These are phyloP conservation scores for Meripilus lineatus DNA, from an alignment of 1,284 basidiomycete species.

Conservation along the genomic window DNA sequence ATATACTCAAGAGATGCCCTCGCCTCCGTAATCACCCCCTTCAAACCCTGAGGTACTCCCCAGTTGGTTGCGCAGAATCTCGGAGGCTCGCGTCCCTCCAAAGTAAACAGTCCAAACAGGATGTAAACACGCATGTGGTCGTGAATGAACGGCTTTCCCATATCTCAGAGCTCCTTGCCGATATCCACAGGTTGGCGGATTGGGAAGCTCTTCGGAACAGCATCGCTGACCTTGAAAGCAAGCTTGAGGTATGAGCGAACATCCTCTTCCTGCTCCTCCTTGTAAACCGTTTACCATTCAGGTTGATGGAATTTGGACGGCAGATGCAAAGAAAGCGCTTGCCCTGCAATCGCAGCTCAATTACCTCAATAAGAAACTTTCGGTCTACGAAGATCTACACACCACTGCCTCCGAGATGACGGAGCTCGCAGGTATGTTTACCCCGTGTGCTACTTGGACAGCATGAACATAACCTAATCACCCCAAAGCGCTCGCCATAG, in stretches of 20 bases:
- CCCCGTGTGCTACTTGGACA: no score
- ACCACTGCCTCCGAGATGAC: slow-evolving; percentile 6
- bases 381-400: slow-evolving; percentile 8
- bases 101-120: no score
- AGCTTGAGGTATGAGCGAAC: slow-evolving; percentile 11
- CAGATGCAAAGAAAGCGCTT: slow-evolving; percentile 10
- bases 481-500: slow-evolving; percentile 9
- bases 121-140: no score
- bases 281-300: neutral
- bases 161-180: slow-evolving; percentile 1
- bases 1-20: no score
- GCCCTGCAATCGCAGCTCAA: slow-evolving; percentile 10
- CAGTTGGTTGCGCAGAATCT: no score
- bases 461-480: neutral
- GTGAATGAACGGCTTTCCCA: slow-evolving; percentile 2
- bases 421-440: slow-evolving; percentile 13
- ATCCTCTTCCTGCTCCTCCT: neutral
- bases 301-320: slow-evolving; percentile 14
- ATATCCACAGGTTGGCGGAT: slow-evolving; percentile 6
- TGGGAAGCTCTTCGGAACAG: slow-evolving; percentile 4
- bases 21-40: no score
- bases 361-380: slow-evolving; percentile 12
- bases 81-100: no score
- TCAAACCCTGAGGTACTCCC: no score
- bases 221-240: slow-evolving; percentile 2